phyloP scores from a whole-genome alignment of 2,329 filamentous ascomycete species.

The Hymenoscyphus albidus region DNA sequence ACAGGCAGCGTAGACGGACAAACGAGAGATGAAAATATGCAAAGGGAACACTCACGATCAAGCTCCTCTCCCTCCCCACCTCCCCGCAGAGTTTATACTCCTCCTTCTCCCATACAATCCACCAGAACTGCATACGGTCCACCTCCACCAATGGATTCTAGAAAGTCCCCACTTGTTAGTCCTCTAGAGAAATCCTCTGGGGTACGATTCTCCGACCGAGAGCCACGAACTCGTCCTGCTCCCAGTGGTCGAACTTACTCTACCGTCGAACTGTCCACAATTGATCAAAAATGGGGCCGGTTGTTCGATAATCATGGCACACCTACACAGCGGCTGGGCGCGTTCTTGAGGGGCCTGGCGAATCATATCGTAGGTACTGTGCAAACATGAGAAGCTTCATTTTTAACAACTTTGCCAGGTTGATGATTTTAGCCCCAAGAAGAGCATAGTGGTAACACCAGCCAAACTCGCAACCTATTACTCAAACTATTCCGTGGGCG shows the following conservation, averaged over 20 bases:
- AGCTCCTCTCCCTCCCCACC: conserved; percentile 41
- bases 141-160: conserved; percentile 28
- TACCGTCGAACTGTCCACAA: conserved; percentile 48
- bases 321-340: conserved; percentile 63
- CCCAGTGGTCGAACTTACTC: conserved; percentile 26
- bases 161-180: conserved; percentile 34
- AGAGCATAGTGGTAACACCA: conserved; percentile 69
- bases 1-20: conserved; percentile 31
- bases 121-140: conserved; percentile 32
- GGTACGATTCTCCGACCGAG: conserved; percentile 30
- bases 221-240: conserved; percentile 19
- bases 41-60: conserved; percentile 42
- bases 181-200: conserved; percentile 32
- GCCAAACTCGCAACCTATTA: conserved; percentile 74
- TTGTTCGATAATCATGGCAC: conserved; percentile 66
- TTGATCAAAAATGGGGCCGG: conserved; percentile 72
- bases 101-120: conserved; percentile 46
- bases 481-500: conserved; percentile 55
- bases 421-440: conserved; percentile 63
- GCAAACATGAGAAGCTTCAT: background rate
- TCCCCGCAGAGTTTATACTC: conserved; percentile 47
- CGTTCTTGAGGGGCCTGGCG: conserved; percentile 71
- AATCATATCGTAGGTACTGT: conserved; percentile 60
- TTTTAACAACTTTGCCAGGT: conserved; percentile 44
- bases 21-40: conserved; percentile 30